Evolutionary conservation across 2,329 filamentous ascomycete genomes (phyloP), one percentile per base, ranked within the genome.

Genomic region (Clonostachys chloroleuca): DNA sequence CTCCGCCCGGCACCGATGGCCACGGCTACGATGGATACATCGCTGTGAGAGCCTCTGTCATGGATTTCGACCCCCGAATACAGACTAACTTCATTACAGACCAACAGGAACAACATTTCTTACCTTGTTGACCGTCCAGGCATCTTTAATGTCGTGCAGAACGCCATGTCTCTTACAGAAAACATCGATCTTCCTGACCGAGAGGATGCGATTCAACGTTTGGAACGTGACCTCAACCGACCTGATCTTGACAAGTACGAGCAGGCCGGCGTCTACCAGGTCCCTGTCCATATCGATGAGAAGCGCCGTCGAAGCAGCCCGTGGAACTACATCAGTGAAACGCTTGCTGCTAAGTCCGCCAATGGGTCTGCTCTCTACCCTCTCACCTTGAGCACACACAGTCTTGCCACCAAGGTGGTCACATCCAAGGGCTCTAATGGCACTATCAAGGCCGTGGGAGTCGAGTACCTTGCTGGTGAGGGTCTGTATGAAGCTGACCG

Each of bases 391-490:
- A 45, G 39, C 12, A 49, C 44, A 14, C 41, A 51, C 14, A 41
- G 47, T 5, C 51, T 51, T 30, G 51, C 50, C 1, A 49, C 53
- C 18, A 45, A 39, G 24, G 20, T 54, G 10, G 39, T 42, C 1
- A 40, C 51, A 4, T 39, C 6, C 13, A 18, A 35, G 12, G 2
- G 46, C 36, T 6, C 10, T 7, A 4, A 45, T 37, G 10, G 13
- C 6, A 65, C 60, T 14, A 59, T 55, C 1, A 47, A 58, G 17
- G 70, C 70, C 33, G 55, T 67, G 34, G 70, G 70, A 20, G 63
- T 74, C 13, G 69, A 58, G 42, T 55, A 55, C 30, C 50, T 54
- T 12, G 24, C 49, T 8, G 55, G 55, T 34, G 47, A 47, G 40
- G 47, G 49, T n/a, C 36, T 59, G 14, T 57, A 55, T 52, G 36